Base-by-base conservation (phyloP, 495 filamentous ascomycete genomes). In the Talaromyces adpressus region DNA sequence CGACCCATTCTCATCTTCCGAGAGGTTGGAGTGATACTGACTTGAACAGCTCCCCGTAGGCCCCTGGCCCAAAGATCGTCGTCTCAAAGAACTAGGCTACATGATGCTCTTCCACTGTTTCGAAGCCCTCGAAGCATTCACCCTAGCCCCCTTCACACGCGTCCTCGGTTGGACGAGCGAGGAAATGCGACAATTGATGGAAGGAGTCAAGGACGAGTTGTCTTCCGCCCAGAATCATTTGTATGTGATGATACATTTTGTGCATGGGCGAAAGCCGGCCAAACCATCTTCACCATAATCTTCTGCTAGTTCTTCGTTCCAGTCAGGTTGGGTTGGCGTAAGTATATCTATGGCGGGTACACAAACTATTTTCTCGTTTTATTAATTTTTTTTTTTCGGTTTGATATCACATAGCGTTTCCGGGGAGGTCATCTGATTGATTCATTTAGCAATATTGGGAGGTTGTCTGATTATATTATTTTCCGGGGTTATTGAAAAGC, bases 141-240 rank as follows among this genome's bases (percentile, higher is more conserved):
- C 71, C 30, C 79, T 82, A 60, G 78, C 76, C 23, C 69, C 85
- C 1, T 85, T 87, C 65, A 85, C 81, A 2, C 77, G 79, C 16
- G 75, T 81, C 16, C 74, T 84, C 11, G 81, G 83, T 2, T 85
- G 82, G 79, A 52, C 77, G 57, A 20, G 73, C 61, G 77, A 76
- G n/a, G 75, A 87, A 68, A 79, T 84, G 25, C 78, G 86, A 63
- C 75, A 76, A 12, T 75, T 87, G 61, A 73, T 84, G 4, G 79
- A 77, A 14, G 72, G 82, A 7, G 76, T 85, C 6, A 76, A 81
- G 47, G 75, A 74, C 25, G 84, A 82, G 56, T 62, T 89, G 45
- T 69, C 75, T 39, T 80, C 85, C 64, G 68, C 73, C 2, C 75
- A 67, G 4, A 71, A 81, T 20, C 84, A 88, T 70, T 34, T 78